Evolutionary conservation across 139 green algal species (phyloP), one percentile per base, ranked within the genome.

Genomic region (Closterium sp.): DNA sequence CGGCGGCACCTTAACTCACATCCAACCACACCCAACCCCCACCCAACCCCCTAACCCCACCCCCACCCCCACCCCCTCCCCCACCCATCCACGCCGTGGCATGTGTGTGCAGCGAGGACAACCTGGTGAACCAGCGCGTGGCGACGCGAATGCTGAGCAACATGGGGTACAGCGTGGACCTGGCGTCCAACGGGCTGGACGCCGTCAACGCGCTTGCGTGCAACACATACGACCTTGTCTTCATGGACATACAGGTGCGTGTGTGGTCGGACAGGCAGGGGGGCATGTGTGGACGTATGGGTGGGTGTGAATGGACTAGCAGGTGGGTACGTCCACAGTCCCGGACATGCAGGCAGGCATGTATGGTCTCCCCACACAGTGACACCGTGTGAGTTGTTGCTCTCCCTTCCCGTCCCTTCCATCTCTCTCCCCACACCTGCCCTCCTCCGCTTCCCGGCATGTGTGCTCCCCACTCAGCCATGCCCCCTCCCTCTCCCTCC

Each of bases 101-200:
- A 10, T 31, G 84, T 35, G 84, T 88, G 21, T 88, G 30, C 88
- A 91, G 88, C 33, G 87, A 94, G 91, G 91, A 94, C 91, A 94
- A 94, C 91, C 43, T 92, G 81, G 91, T 94, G 33, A 94, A 94
- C 87, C 91, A 94, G 85, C 30, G 32, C 21, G 91, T 94, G 81
- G 81, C 81, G 28, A 33, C 33, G 64, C 36, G 28, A 9, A 66
- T 94, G 84, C 91, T 94, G 87, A 43, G 23, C 31, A 32, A 35
- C 32, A 33, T 91, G 55, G 91, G 91, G 16, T 84, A 87, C 35
- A 33, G 32, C 0, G n/a, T 35, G 12, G 30, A 84, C n/a, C n/a
- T 91, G n/a, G 91, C 87, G 32, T 6, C n/a, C 66, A 94, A 94
- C 31, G 87, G 91, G 25, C 9, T 28, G 33, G 87, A 92, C 33